Base-by-base conservation (phyloP, 306 rosid species). In the Medicago ruthenica region DNA sequence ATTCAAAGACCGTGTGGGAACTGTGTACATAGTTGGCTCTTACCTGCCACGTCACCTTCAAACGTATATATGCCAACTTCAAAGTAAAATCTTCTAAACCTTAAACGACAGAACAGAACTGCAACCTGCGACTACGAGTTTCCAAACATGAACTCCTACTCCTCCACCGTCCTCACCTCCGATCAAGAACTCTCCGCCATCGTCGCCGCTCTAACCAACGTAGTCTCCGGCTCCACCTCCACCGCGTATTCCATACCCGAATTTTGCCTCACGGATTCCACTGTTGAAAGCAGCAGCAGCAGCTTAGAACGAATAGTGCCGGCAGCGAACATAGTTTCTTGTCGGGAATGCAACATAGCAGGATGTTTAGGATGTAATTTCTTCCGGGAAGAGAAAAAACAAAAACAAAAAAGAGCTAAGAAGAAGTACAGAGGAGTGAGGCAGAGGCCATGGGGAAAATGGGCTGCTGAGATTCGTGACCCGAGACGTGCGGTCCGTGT, bases 381-480 rank as follows among this genome's bases (percentile, higher is more conserved):
- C 21, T 92, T 89, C 83, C 88, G 71, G 0, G 85, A 83, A 5
- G 87, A 79, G 67, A 83, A 34, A 34, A 34, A 34, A 34, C 37
- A 79, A 20, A 51, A 79, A 50, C 86, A 68, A 69, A 89, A 77
- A 55, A 61, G 92, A 61, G 57, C 53, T 9, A 90, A 90, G 86
- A 95, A 92, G 84, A 92, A 89, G 11, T 95, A 69, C 85, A 84
- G 99, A 42, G 99, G 98, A 9, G 99, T 95, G 42, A 85, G 98
- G 41, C 99, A 92, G 80, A 83, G 99, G 67, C 99, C 99, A 0
- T 92, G 97, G 99, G 99, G 97, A 0, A 92, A 95, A 77, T 95
- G 97, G 97, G 99, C 97, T 0, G 91, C 99, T 0, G 99, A 95
- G 77, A 95, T 95, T 39, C 95, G 97, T 0, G 99, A 95, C 86